Conservation (phyloP, 805 yeast genomes). For the Jamesozyma piceae region DNA sequence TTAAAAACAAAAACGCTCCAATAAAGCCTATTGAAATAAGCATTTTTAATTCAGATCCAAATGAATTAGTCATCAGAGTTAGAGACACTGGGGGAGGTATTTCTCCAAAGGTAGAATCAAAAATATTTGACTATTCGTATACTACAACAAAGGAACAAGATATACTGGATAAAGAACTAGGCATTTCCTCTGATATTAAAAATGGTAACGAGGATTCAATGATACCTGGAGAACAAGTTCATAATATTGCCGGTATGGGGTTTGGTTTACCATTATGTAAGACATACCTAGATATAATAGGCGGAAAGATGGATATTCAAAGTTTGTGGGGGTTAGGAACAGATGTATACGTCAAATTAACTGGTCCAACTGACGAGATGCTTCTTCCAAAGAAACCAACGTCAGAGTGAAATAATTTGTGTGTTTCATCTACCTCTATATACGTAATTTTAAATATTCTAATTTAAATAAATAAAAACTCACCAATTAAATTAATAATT, state of each 20-base stretch:
- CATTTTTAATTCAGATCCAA: conserved; percentile 22
- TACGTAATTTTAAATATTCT: no score
- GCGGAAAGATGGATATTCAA: conserved; percentile 60
- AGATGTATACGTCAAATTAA: conserved; percentile 53
- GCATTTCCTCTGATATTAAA: not conserved
- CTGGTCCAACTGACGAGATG: conserved; percentile 21
- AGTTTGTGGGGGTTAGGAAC: conserved; percentile 73
- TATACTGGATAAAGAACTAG: not conserved
- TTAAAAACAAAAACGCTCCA: conserved; percentile 4
- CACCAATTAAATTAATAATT: no score
- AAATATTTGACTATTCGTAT: conserved; percentile 79
- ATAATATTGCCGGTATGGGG: conserved; percentile 86
- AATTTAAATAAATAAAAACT: no score
- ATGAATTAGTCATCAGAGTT: conserved; percentile 60
- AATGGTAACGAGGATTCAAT: conserved; percentile 28
- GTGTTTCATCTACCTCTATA: no score
- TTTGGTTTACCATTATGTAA: conserved; percentile 83
- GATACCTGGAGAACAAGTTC: conserved; percentile 63
- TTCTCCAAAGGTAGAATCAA: conserved; percentile 49
- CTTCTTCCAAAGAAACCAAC: not conserved
- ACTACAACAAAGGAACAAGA: conserved; percentile 38
- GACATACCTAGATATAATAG: conserved; percentile 65
- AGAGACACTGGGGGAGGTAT: conserved; percentile 90
- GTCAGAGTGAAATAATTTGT: not conserved
- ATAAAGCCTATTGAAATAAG: conserved; percentile 21